These are phyloP conservation scores for Acorus calamus DNA, from an alignment of 106 monocot genomes.

Conservation along the genomic window DNA sequence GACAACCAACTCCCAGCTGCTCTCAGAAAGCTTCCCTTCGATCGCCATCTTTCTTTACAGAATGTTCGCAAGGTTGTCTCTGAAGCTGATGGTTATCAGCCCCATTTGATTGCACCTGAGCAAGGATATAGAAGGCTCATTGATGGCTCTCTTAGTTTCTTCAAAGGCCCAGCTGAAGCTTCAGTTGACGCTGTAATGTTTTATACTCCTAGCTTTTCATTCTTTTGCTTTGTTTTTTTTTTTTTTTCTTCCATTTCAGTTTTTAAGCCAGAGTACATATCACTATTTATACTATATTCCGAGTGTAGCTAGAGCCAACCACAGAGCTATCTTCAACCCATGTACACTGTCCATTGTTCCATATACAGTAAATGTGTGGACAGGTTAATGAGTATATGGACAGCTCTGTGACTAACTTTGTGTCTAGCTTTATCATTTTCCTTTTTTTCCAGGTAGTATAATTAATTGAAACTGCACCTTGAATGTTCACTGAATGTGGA, in stretches of 20 bases:
- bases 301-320: too few species aligned
- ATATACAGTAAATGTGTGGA: too few species aligned
- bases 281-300: too few species aligned
- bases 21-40: slow-evolving; percentile 71
- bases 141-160: slow-evolving; percentile 51
- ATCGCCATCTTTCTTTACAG: slow-evolving; percentile 56
- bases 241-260: neutral
- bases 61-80: slow-evolving; percentile 72
- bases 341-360: too few species aligned
- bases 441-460: too few species aligned
- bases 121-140: slow-evolving; percentile 79
- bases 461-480: too few species aligned
- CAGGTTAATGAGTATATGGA: too few species aligned
- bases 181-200: slow-evolving; percentile 63
- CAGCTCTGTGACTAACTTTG: too few species aligned
- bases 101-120: slow-evolving; percentile 75
- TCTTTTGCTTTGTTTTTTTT: neutral
- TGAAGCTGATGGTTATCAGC: slow-evolving; percentile 78
- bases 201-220: neutral
- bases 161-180: slow-evolving; percentile 72
- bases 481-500: too few species aligned
- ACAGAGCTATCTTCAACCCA: too few species aligned
- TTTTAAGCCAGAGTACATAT: too few species aligned
- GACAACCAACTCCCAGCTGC: slow-evolving; percentile 77
- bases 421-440: too few species aligned